Evolutionary conservation across 768 basidiomycete genomes (phyloP), one percentile per base, ranked within the genome.

Genomic region (Russula dissimulans): DNA sequence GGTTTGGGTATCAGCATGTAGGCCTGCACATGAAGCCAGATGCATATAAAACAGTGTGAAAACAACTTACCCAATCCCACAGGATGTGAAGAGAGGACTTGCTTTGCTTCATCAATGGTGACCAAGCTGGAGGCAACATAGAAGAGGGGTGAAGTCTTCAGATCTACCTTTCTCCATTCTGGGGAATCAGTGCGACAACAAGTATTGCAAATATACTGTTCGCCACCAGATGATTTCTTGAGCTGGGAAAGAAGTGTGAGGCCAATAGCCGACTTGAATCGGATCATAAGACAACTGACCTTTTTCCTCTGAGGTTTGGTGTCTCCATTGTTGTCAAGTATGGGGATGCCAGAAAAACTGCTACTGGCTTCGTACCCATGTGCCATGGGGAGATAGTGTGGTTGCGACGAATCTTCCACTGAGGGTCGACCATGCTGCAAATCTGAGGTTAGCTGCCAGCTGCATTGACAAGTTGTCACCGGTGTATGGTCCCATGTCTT

Each of bases 111-210:
- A n/a, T n/a, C n/a, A n/a, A n/a, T n/a, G n/a, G n/a, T n/a, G n/a
- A n/a, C n/a, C n/a, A n/a, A n/a, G n/a, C n/a, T n/a, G n/a, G n/a
- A n/a, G n/a, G n/a, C n/a, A n/a, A n/a, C n/a, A n/a, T n/a, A n/a
- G n/a, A n/a, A n/a, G n/a, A n/a, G n/a, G n/a, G n/a, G n/a, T n/a
- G n/a, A n/a, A n/a, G n/a, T n/a, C n/a, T n/a, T n/a, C 31, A 4
- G 18, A 34, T 15, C 4, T 54, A 80, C 91, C 80, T 93, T 95
- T 67, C 95, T 82, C 95, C 95, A 99, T 74, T 99, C 95, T 0
- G 97, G 95, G 44, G 92, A 95, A 72, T 94, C 91, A 1, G 95
- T 97, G 60, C 92, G 80, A n/a, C 97, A 95, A 67, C 95, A 99
- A 14, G 87, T 92, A 36, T 90, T 79, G 68, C 94, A 97, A 11